phyloP scores from a whole-genome alignment of 2,329 filamentous ascomycete genomes.

The Sclerotinia subarctica region DNA sequence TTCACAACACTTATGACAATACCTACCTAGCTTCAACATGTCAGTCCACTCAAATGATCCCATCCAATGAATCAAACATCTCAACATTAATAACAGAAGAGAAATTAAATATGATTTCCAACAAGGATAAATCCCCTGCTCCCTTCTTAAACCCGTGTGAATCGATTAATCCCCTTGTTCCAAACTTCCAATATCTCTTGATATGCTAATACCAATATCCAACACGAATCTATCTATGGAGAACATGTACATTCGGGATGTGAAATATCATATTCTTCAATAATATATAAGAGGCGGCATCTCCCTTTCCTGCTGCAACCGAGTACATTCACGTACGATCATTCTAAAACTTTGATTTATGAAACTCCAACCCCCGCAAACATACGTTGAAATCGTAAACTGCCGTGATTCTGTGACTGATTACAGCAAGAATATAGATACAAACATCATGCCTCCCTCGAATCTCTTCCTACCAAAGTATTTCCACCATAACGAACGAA shows the following conservation, averaged over 20 bases:
- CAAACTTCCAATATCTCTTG: background rate
- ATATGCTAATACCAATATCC: background rate
- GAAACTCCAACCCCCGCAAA: background rate
- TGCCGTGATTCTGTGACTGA: background rate
- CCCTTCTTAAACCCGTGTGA: too few relatives aligned
- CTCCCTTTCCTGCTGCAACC: background rate
- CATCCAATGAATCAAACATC: too few relatives aligned
- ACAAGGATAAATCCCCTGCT: too few relatives aligned
- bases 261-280: background rate
- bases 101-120: too few relatives aligned
- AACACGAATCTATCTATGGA: too few relatives aligned
- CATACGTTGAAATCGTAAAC: background rate
- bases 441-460: constrained; percentile 10
- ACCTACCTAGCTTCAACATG: too few relatives aligned
- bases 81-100: too few relatives aligned
- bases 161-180: too few relatives aligned
- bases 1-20: too few relatives aligned
- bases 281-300: background rate
- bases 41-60: too few relatives aligned
- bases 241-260: background rate
- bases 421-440: constrained; percentile 19
- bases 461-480: constrained; percentile 11
- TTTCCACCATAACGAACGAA: constrained; percentile 19
- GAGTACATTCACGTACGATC: background rate
- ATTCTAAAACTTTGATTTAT: background rate